Evolutionary conservation across 2,329 filamentous ascomycete species (phyloP).

Genomic region (Pleoardoris graminearum): DNA sequence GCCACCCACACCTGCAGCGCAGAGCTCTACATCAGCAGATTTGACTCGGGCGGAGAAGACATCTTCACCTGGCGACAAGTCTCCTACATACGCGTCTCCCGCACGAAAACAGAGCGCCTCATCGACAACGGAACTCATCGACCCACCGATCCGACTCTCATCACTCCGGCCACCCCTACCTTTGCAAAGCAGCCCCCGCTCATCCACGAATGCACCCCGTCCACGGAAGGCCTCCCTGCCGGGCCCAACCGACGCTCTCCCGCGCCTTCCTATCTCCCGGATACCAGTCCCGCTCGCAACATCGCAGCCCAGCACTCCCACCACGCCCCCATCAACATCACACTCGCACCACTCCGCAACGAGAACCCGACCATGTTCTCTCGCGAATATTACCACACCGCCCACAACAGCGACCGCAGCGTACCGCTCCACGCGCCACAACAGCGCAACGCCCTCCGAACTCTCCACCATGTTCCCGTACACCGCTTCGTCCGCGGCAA

Average conservation of each 20-base stretch:
- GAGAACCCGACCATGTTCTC: slow-evolving; percentile 24
- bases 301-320: slow-evolving; percentile 24
- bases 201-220: slow-evolving; percentile 14
- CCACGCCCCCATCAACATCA: slow-evolving; percentile 28
- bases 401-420: slow-evolving; percentile 12
- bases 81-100: slow-evolving; percentile 20
- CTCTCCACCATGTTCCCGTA: slow-evolving; percentile 30
- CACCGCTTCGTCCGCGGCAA: slow-evolving; percentile 14
- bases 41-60: slow-evolving; percentile 23
- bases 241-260: slow-evolving; percentile 35
- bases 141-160: slow-evolving; percentile 39
- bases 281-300: slow-evolving; percentile 23
- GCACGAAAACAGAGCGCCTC: slow-evolving; percentile 23
- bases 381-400: slow-evolving; percentile 30
- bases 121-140: slow-evolving; percentile 24
- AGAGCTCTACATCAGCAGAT: slow-evolving; percentile 30
- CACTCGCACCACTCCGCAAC: slow-evolving; percentile 20
- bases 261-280: slow-evolving; percentile 32
- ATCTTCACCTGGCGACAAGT: slow-evolving; percentile 17
- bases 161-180: slow-evolving; percentile 30
- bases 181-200: slow-evolving; percentile 8
- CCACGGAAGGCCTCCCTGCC: slow-evolving; percentile 35
- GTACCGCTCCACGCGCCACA: slow-evolving; percentile 23
- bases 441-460: slow-evolving; percentile 35
- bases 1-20: slow-evolving; percentile 27